Evolutionary conservation across 345 rosid genomes (phyloP).

Genomic region (Brassica rapa): DNA sequence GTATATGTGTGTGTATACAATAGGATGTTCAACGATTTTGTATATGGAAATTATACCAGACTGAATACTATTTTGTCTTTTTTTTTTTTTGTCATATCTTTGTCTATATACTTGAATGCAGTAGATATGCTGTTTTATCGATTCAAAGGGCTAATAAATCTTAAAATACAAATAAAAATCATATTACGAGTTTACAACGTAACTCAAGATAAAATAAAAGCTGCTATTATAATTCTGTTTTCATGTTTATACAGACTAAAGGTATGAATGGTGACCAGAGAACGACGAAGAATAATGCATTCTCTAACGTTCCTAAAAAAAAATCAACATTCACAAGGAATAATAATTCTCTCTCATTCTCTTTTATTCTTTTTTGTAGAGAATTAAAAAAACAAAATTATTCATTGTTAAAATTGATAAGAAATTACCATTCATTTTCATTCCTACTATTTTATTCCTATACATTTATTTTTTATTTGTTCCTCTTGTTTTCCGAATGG

Average conservation of each 20-base stretch:
- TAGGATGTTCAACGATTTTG: conserved; percentile 25
- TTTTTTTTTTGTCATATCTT: not conserved
- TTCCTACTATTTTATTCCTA: too few relatives aligned
- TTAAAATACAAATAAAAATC: not conserved
- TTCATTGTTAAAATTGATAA: too few relatives aligned
- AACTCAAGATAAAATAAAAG: not conserved
- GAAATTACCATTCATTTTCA: too few relatives aligned
- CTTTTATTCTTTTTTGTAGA: too few relatives aligned
- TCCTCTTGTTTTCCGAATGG: too few relatives aligned
- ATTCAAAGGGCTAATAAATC: not conserved
- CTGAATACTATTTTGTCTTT: not conserved
- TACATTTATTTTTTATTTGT: too few relatives aligned
- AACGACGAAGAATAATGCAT: too few relatives aligned
- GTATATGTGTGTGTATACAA: conserved; percentile 25
- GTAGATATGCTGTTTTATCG: not conserved
- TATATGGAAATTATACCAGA: conserved; percentile 28
- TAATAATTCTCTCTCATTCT: too few relatives aligned
- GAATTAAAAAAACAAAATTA: too few relatives aligned
- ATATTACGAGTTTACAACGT: not conserved
- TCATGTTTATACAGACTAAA: not conserved
- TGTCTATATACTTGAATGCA: not conserved
- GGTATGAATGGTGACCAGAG: too few relatives aligned
- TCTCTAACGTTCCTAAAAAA: too few relatives aligned
- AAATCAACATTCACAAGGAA: too few relatives aligned
- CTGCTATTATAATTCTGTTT: not conserved